Percentiles rank a stretch among this genome's conserved stretches.
These are phyloP conservation scores for Neurospora sp. DNA, from an alignment of 495 filamentous ascomycete genomes.

Conservation along the genomic window DNA sequence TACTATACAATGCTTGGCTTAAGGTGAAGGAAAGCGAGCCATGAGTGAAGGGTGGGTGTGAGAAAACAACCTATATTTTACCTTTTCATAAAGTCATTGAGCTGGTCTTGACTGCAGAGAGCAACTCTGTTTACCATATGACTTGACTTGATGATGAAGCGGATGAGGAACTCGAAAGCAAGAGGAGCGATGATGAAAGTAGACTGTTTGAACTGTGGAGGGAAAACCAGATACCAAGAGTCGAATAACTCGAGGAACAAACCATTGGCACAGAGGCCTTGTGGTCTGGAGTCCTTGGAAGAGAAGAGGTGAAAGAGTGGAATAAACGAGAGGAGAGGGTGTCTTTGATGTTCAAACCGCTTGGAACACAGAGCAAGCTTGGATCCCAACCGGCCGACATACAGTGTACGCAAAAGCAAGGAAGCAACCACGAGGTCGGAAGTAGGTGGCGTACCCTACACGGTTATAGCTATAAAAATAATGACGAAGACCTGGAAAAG, in stretches of 20 bases:
- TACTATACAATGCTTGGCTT: neutral
- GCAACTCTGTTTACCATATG: neutral
- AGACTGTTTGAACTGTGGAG: neutral
- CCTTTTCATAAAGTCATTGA: neutral
- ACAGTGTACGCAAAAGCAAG: neutral
- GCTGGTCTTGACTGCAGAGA: neutral
- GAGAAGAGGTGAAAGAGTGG: neutral
- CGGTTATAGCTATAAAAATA: slow-evolving; percentile 6
- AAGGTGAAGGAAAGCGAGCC: neutral
- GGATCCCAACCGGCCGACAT: neutral
- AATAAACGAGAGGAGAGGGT: neutral
- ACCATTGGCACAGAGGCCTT: neutral
- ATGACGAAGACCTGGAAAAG: slow-evolving; percentile 2
- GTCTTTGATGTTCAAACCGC: neutral
- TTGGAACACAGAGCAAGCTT: neutral
- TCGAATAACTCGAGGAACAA: neutral
- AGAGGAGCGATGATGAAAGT: neutral
- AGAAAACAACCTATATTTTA: neutral
- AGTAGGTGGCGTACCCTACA: slow-evolving; percentile 10
- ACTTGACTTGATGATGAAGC: neutral
- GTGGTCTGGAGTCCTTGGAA: neutral
- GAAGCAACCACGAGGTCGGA: neutral
- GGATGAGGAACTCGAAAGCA: neutral
- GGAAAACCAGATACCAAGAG: neutral
- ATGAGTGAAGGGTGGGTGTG: neutral